phyloP scores from a whole-genome alignment of 1,139 yeast species.

The Taphrina sp. region DNA sequence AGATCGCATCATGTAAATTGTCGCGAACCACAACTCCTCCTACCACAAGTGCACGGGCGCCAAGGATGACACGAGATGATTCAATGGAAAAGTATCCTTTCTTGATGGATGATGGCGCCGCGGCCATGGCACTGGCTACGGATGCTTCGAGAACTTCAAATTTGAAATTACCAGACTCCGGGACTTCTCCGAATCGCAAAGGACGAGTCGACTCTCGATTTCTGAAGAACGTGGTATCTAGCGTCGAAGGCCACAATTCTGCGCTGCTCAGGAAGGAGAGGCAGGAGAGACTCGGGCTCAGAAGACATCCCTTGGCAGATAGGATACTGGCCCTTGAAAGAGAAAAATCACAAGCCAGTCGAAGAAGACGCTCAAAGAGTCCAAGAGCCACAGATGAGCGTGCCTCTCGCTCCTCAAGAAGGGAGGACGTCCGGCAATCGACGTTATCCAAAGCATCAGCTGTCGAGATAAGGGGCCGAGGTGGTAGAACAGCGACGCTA shows the following conservation, averaged over 20 bases:
- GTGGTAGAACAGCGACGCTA: background rate
- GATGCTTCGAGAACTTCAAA: slow-evolving; percentile 3
- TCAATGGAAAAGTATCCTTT: slow-evolving; percentile 11
- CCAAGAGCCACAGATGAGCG: background rate
- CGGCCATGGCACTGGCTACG: slow-evolving; percentile 5
- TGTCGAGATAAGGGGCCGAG: background rate
- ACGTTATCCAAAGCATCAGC: background rate
- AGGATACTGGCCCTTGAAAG: slow-evolving; percentile 12
- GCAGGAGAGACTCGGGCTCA: slow-evolving; percentile 14
- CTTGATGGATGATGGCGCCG: slow-evolving; percentile 17
- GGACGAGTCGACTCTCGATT: slow-evolving; percentile 11
- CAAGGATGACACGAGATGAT: background rate
- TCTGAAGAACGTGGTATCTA: slow-evolving; percentile 11
- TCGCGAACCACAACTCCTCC: background rate
- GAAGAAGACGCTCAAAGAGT: slow-evolving; percentile 6
- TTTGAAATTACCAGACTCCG: background rate
- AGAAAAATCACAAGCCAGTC: background rate
- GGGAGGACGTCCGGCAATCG: background rate
- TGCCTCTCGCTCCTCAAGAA: background rate
- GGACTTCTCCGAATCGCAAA: background rate
- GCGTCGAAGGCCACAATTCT: slow-evolving; percentile 18
- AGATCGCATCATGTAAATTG: background rate
- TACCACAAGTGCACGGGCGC: too few relatives aligned
- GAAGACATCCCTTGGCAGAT: slow-evolving; percentile 13
- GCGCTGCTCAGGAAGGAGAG: slow-evolving; percentile 12